phyloP scores from a whole-genome alignment of 371 early-diverging fungal species.

The Lichtheimia corymbifera region DNA sequence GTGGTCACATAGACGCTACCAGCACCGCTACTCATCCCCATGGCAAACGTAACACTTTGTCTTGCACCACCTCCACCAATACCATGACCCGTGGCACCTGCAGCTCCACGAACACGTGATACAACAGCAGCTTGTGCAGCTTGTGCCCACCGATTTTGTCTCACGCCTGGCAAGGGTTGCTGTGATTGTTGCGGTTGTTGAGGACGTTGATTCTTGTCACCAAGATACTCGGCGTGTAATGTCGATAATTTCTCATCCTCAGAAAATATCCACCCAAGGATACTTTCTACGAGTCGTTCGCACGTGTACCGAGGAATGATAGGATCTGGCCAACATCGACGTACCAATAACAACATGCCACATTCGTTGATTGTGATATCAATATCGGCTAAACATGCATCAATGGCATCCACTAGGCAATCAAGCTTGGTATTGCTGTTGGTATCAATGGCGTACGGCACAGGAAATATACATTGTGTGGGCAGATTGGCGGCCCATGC shows the following conservation, averaged over 20 bases:
- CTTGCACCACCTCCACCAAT: constrained; percentile 17
- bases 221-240: constrained; percentile 39
- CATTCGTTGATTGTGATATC: constrained; percentile 60
- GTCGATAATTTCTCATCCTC: constrained; percentile 53
- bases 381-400: constrained; percentile 52
- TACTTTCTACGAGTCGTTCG: constrained; percentile 47
- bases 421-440: constrained; percentile 48
- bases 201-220: constrained; percentile 15
- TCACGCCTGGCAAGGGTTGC: constrained; percentile 22
- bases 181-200: too few species aligned
- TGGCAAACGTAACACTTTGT: constrained; percentile 24
- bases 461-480: constrained; percentile 45
- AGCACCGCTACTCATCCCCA: constrained; percentile 41
- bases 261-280: constrained; percentile 55
- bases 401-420: constrained; percentile 50
- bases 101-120: constrained; percentile 27
- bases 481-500: neutral
- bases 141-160: constrained; percentile 25
- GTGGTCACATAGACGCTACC: constrained; percentile 49
- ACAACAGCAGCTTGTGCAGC: constrained; percentile 35
- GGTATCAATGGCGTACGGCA: constrained; percentile 55
- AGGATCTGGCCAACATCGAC: constrained; percentile 63
- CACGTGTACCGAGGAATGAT: constrained; percentile 54
- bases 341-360: constrained; percentile 49
- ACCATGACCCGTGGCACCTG: neutral